Conservation (phyloP, 1,284 basidiomycete species). For the Puccinia triticina region DNA sequence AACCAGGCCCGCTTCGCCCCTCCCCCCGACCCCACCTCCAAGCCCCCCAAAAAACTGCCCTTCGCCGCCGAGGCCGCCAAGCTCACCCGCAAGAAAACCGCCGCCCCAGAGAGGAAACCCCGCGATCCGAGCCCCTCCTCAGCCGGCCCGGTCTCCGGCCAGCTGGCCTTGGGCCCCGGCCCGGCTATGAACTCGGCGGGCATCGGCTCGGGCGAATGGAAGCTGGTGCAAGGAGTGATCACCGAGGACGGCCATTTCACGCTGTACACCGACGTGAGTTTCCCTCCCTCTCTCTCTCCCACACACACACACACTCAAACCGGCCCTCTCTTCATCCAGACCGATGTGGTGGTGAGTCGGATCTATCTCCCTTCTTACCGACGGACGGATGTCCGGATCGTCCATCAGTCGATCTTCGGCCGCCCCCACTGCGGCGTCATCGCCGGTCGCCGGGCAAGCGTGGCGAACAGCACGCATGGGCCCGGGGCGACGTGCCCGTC, state of each 20-base stretch:
- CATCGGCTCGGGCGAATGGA: conserved; percentile 43
- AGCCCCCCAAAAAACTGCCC: neutral
- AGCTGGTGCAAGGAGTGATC: conserved; percentile 44
- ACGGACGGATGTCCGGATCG: conserved; percentile 47
- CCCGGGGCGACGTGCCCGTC: conserved; percentile 14
- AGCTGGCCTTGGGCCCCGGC: conserved; percentile 44
- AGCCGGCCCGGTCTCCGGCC: conserved; percentile 53
- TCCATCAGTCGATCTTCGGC: conserved; percentile 51
- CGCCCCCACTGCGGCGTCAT: conserved; percentile 48
- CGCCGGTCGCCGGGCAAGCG: neutral
- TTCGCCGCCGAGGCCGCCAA: conserved; percentile 17
- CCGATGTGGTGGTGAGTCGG: conserved; percentile 25
- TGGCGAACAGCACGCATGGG: conserved; percentile 21
- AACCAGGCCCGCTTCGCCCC: conserved; percentile 12
- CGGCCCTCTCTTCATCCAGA: too few relatives aligned
- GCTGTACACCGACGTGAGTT: conserved; percentile 32
- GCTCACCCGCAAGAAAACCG: conserved; percentile 7
- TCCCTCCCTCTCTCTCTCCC: neutral
- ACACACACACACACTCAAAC: neutral
- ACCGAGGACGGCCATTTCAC: conserved; percentile 49
- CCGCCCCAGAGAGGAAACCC: too few relatives aligned
- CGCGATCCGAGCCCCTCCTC: too few relatives aligned
- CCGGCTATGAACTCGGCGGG: conserved; percentile 35
- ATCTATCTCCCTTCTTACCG: conserved; percentile 50
- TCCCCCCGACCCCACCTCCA: neutral